Evolutionary conservation across 2,329 filamentous ascomycete species (phyloP).

Genomic region (Fusarium graminum): DNA sequence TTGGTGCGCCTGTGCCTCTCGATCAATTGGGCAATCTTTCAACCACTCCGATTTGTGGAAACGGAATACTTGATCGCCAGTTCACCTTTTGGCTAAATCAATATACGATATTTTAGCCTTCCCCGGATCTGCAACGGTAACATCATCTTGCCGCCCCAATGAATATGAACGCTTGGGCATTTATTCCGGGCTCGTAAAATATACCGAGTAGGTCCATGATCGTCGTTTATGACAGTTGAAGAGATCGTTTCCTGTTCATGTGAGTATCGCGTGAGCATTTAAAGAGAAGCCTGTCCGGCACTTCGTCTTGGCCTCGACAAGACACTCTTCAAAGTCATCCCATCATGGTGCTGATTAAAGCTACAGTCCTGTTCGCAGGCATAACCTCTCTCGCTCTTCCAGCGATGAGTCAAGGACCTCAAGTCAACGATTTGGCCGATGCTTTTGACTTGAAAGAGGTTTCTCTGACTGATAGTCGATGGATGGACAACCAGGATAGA

Average conservation of each 20-base stretch:
- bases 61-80: neutral
- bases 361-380: conserved; percentile 14
- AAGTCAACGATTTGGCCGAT: conserved; percentile 16
- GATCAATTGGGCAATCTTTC: neutral
- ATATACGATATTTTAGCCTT: neutral
- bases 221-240: neutral
- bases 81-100: conserved; percentile 8
- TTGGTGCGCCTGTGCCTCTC: conserved; percentile 26
- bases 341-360: conserved; percentile 27
- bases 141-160: conserved; percentile 33
- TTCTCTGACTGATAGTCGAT: conserved; percentile 34
- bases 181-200: neutral
- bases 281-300: neutral
- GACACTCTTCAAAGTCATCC: neutral
- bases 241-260: too few relatives aligned
- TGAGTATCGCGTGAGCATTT: neutral
- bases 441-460: conserved; percentile 29
- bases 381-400: conserved; percentile 1
- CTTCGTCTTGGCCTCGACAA: neutral
- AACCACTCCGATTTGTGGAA: conserved; percentile 31
- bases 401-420: neutral
- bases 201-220: conserved; percentile 3
- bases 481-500: conserved; percentile 39
- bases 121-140: conserved; percentile 36
- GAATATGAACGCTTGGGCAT: neutral